These are phyloP conservation scores for Tuber brumale DNA, from an alignment of 495 filamentous ascomycete genomes.

Conservation along the genomic window DNA sequence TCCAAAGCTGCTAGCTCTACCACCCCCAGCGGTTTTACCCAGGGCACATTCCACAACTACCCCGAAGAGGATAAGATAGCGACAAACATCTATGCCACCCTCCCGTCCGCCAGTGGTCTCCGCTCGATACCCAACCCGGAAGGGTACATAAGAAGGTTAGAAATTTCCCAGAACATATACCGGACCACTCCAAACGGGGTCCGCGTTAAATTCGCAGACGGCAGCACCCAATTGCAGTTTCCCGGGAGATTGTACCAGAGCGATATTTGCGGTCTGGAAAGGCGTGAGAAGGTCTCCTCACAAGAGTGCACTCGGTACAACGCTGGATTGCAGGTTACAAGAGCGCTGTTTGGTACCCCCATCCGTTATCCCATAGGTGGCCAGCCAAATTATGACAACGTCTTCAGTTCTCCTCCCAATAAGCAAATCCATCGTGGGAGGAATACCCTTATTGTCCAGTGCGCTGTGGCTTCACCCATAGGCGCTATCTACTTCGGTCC, in stretches of 20 bases:
- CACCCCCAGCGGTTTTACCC: not conserved
- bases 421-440: not conserved
- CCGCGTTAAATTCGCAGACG: not conserved
- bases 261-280: not conserved
- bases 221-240: not conserved
- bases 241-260: not conserved
- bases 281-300: not conserved
- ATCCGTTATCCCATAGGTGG: not conserved
- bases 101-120: not conserved
- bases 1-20: not conserved
- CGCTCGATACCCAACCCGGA: not conserved
- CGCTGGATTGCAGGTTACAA: not conserved
- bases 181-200: not conserved
- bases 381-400: not conserved
- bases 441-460: conserved; percentile 23
- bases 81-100: not conserved
- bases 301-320: not conserved
- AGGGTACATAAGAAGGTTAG: not conserved
- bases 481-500: conserved; percentile 15
- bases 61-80: not conserved
- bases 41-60: not conserved
- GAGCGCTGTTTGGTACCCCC: not conserved
- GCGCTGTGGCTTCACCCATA: not conserved
- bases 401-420: not conserved
- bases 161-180: not conserved